phyloP scores from a whole-genome alignment of 1,284 basidiomycete genomes.

The Malassezia dermatis region DNA sequence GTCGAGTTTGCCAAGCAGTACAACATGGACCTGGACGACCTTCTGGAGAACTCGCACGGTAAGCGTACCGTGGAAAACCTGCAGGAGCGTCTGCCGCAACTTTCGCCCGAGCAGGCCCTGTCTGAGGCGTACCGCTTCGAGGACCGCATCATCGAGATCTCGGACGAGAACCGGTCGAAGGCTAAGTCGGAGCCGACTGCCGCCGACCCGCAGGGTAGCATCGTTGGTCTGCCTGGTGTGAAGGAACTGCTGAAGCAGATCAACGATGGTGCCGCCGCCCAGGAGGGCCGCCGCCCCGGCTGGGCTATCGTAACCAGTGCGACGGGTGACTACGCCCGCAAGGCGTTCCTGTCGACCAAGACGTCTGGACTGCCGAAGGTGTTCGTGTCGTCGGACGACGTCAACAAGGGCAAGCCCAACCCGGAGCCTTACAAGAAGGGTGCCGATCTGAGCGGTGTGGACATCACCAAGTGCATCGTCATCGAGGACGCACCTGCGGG shows the following conservation, averaged over 20 bases:
- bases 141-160: conserved; percentile 23
- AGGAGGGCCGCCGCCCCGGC: conserved; percentile 20
- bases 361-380: conserved; percentile 24
- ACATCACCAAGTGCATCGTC: conserved; percentile 36
- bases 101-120: conserved; percentile 20
- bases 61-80: conserved; percentile 32
- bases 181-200: conserved; percentile 7
- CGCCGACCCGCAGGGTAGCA: conserved; percentile 24
- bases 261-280: conserved; percentile 14
- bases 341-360: conserved; percentile 32
- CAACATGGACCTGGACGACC: conserved; percentile 23
- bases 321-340: conserved; percentile 39
- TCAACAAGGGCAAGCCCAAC: conserved; percentile 40
- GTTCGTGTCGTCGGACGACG: conserved; percentile 42
- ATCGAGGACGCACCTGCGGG: conserved; percentile 46
- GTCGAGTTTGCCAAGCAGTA: conserved; percentile 20
- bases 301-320: conserved; percentile 48
- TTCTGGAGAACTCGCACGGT: conserved; percentile 24
- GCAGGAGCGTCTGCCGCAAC: conserved; percentile 18
- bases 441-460: conserved; percentile 23
- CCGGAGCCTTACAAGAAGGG: conserved; percentile 44
- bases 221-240: conserved; percentile 44
- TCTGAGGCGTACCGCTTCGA: conserved; percentile 22
- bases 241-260: conserved; percentile 31
- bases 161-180: conserved; percentile 22